Evolutionary conservation across 78 protist species (phyloP), one percentile per base, ranked within the genome.

Genomic region (Dictyostelium citrinum): DNA sequence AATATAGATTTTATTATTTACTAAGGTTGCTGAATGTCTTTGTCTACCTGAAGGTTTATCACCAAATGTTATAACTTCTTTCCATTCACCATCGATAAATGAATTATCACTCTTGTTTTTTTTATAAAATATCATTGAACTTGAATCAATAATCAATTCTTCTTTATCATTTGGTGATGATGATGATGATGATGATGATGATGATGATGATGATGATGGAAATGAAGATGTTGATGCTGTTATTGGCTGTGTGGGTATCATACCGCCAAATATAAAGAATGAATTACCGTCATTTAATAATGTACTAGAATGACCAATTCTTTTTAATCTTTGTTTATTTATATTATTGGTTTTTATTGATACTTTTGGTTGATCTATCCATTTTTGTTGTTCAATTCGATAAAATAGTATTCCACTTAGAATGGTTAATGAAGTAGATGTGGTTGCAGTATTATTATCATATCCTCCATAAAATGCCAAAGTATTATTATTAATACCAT

Each of bases 271-370:
- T 9, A 86, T 8, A 8, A 86, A 11, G 68, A 86, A 76, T 37
- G 68, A 51, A 14, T 74, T n/a, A 6, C 27, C 35, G 45, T 86
- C 41, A 43, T 35, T 11, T 29, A 86, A 74, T 27, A 49, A 14
- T 35, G 84, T 77, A 60, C 92, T 51, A 9, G 74, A 60, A 29
- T 86, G 92, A 60, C 92, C 92, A 61, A 82, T 83, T 68, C 92
- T 86, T 16, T 77, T 86, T 29, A 41, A 61, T 61, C 83, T 55
- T 55, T 17, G 91, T 76, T 35, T 84, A 29, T 84, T 27, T 31
- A 55, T 55, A 16, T 49, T 49, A 6, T 55, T 55, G 24, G 64
- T 20, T 55, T 55, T 55, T 16, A 55, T 20, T 14, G n/a, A 5
- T n/a, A 60, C 11, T 39, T 74, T 27, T n/a, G 91, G 5, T 55